Evolutionary conservation across 352 stramenopile species (phyloP), one percentile per base, ranked within the genome.

Genomic region (Globisporangium iwayamae): DNA sequence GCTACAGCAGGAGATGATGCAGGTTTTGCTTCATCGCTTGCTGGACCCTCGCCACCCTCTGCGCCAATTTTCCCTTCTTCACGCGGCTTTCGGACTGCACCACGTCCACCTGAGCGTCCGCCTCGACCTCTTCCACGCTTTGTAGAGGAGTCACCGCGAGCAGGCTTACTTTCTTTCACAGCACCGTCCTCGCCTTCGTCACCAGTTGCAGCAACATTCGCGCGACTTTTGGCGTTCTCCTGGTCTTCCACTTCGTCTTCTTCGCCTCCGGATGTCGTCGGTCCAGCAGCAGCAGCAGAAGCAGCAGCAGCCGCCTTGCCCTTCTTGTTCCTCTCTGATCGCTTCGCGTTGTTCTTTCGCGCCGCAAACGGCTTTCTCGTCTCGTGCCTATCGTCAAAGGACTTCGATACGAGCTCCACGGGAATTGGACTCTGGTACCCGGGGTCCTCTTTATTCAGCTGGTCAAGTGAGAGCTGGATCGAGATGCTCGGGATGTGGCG

Each of bases 341-440:
- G 20, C 16, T 66, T 68, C 36, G 68, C 64, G 34, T 56, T 47
- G 13, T 64, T 67, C 66, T 74, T 77, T 43, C 58, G 56, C n/a
- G 65, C 39, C 0, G 63, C 54, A 16, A 58, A 60, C 2, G 51
- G 20, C 25, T 66, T 66, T 30, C 61, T 53, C 39, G 63, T 30
- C 45, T 61, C 60, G 36, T 41, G 9, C 14, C 74, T 71, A 25
- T 77, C 78, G n/a, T 81, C 67, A 45, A 69, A 65, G 25, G 72
- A 68, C 39, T 66, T 60, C 13, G 75, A 71, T 34, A 90, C 81
- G 48, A 86, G 76, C 38, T 85, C 79, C 13, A 69, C 62, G 6
- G 85, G 76, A 28, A 95, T 83, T 38, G 85, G 87, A 57, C 74
- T 84, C 63, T 93, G 85, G 64, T 94, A 94, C 4, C 83, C 83